Base-by-base conservation (phyloP, 139 green algal genomes). In the Spirogloea muscicola region DNA sequence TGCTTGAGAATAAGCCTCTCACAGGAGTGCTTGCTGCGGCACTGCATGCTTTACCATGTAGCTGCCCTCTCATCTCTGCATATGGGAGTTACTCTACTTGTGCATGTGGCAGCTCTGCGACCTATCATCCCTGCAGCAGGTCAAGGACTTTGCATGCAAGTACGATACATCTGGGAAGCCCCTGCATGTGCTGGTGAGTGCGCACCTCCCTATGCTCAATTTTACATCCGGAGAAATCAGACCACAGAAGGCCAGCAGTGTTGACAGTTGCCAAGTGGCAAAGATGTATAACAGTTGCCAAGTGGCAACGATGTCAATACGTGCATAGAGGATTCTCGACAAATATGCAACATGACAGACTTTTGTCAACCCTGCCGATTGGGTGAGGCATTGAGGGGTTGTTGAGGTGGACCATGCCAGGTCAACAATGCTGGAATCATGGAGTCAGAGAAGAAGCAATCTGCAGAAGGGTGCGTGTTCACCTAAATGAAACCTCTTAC, bases 361-460 rank as follows among this genome's bases (percentile, higher is more conserved):
- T n/a, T n/a, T n/a, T n/a, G n/a, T n/a, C n/a, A n/a, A n/a, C n/a
- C n/a, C n/a, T n/a, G n/a, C n/a, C n/a, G n/a, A n/a, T n/a, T n/a
- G n/a, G n/a, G n/a, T n/a, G n/a, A n/a, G n/a, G n/a, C n/a, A n/a
- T n/a, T n/a, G n/a, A n/a, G n/a, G n/a, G n/a, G n/a, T n/a, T n/a
- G n/a, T n/a, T n/a, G n/a, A n/a, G n/a, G n/a, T n/a, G n/a, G n/a
- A n/a, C 27, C 27, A 10, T 51, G 10, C 10, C 59, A 68, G 59
- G 39, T 72, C 38, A 66, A 77, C 36, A 84, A 84, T 52, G 77
- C 77, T 25, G 77, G 68, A 13, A 29, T 49, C 6, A 75, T 84
- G 77, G n/a, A 58, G 31, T 38, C 69, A 13, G 43, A 70, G 58
- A 34, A 18, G 1, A 39, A 57, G 39, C 21, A 29, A 3, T 67